Evolutionary conservation across 192 early-diverging fungal genomes (phyloP), one percentile per base, ranked within the genome.

Genomic region (Umbelopsis vinacea): DNA sequence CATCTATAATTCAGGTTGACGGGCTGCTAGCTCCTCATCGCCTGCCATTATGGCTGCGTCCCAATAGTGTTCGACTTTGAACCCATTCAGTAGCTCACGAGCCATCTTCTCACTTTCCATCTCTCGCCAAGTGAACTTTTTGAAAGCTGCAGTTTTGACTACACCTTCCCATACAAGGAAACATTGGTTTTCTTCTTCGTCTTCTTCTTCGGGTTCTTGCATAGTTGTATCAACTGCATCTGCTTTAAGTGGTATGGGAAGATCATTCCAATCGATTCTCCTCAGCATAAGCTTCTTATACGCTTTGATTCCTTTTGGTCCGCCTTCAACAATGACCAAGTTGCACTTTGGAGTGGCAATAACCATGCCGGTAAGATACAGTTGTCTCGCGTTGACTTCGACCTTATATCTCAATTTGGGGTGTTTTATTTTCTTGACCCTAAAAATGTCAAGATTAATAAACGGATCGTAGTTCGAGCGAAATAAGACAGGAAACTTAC

Each of bases 241-340:
- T 21, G 54, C 57, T 29, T 79, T 74, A n/a, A 83, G 76, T 12
- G 81, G 74, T 17, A 82, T 72, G 68, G 85, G 84, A 47, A 81
- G 74, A 52, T 87, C 88, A 35, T 84, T 82, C 98, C 98, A 99
- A 76, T 98, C 90, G 72, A 99, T 98, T 21, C 98, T 87, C 33
- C 93, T 79, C 14, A 98, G 84, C 98, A 99, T 96, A 23, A 99
- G 83, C 72, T 97, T 96, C 79, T 97, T 99, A 85, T 96, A 99
- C 38, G 89, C 86, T 71, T 93, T 93, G 73, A 98, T 85, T 2
- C 86, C 89, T 74, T 97, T 95, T 14, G 89, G 90, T 4, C 96
- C 92, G 1, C 98, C 98, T 81, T 99, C 98, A 6, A 96, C 96
- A 52, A 97, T 81, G 6, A 99, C 93, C 54, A 98, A 67, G 71